Evolutionary conservation across 139 green algal genomes (phyloP), one percentile per base, ranked within the genome.

Genomic region (Chlorella sp.): DNA sequence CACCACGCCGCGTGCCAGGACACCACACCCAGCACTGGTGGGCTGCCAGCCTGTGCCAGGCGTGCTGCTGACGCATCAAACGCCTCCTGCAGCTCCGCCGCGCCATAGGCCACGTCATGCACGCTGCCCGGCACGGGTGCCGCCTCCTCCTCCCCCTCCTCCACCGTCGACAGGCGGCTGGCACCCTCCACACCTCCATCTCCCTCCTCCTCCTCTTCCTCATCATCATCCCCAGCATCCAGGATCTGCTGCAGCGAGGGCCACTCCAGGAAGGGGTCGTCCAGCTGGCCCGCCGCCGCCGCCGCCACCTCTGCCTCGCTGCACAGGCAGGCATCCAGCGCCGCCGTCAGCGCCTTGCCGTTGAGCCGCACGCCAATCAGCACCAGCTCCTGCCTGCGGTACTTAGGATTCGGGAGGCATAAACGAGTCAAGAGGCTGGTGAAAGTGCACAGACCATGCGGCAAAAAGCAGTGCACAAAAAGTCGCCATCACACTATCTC

Each of bases 331-430:
- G 75, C 78, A 28, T 97, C 88, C 74, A 97, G 87, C 4, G 87
- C 90, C 1, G 74, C 84, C 1, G n/a, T 63, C n/a, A 97, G 68
- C 23, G 44, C 85, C 23, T 63, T 11, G 51, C 94, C 62, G 47
- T 96, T 86, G 90, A 97, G 87, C 32, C 87, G 47, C 2, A 94
- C 78, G n/a, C 94, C 94, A 32, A 97, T 96, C 80, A 96, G 94
- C 44, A 95, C 93, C 62, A 97, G 78, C 90, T 97, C 94, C 89
- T 97, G 94, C 70, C 81, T 79, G 76, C 76, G 69, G n/a, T 16
- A n/a, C n/a, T n/a, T n/a, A n/a, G n/a, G n/a, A n/a, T n/a, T n/a
- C n/a, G n/a, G n/a, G n/a, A n/a, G n/a, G 44, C 44, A 51, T 6
- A 9, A 51, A 51, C 9, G 44, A 9, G 44, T 6, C 44, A 51